Percentiles rank a stretch among this genome's conserved stretches.
phyloP scores from a whole-genome alignment of 257 asterid genomes.

The Eucommia ulmoides region DNA sequence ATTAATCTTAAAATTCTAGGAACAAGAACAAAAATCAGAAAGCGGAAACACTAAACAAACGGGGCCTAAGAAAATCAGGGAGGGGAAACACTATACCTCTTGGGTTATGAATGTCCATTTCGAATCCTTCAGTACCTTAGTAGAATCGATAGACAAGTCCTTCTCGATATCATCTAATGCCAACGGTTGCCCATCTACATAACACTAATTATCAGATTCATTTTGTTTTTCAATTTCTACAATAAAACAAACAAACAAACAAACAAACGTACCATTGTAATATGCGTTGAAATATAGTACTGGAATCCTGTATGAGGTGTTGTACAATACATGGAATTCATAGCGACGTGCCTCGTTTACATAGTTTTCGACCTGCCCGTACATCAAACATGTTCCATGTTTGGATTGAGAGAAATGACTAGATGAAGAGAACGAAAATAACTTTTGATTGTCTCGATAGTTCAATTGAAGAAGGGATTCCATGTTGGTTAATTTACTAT shows the following conservation, averaged over 20 bases:
- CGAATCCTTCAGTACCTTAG: conserved; percentile 31
- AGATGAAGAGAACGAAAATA: too few relatives aligned
- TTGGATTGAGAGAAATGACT: too few relatives aligned
- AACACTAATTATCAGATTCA: conserved; percentile 3
- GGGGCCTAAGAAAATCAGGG: too few relatives aligned
- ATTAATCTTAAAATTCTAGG: too few relatives aligned
- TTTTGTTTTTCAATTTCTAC: background rate
- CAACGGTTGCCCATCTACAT: conserved; percentile 77
- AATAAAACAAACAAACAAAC: background rate
- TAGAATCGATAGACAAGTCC: conserved; percentile 40
- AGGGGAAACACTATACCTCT: too few relatives aligned
- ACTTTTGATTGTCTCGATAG: too few relatives aligned
- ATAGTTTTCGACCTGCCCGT: background rate
- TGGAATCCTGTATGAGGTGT: background rate
- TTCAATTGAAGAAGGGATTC: too few relatives aligned
- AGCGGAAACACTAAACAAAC: too few relatives aligned
- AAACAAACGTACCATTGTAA: background rate
- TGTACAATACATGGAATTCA: background rate
- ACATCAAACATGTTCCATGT: too few relatives aligned
- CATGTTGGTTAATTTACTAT: too few relatives aligned
- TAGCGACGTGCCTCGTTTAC: background rate
- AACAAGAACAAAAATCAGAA: too few relatives aligned
- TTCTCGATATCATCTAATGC: conserved; percentile 43
- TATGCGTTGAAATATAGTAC: background rate
- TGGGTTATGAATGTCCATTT: conserved; percentile 80